Conservation (phyloP, 768 basidiomycete species). For the Collybiopsis confluens region DNA sequence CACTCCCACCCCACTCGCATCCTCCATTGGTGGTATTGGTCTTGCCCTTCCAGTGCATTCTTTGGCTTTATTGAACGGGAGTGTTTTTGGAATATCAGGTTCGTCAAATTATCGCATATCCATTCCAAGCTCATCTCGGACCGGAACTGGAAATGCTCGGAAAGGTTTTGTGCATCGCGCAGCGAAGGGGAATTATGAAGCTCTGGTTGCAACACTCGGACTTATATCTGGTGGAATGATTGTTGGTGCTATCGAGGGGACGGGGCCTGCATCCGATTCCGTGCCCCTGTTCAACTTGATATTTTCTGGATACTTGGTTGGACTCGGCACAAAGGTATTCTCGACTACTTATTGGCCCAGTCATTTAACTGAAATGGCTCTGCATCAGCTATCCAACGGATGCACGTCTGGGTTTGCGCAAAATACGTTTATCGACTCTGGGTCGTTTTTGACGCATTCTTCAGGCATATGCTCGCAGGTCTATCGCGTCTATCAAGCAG, state of each 20-base stretch:
- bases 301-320: slow-evolving; percentile 52
- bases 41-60: slow-evolving; percentile 49
- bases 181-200: slow-evolving; percentile 39
- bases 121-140: too few species aligned
- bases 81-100: slow-evolving; percentile 54
- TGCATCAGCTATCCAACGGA: slow-evolving; percentile 49
- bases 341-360: not conserved
- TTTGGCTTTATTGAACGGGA: slow-evolving; percentile 50
- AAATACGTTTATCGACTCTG: not conserved
- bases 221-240: slow-evolving; percentile 45
- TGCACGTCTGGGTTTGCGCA: slow-evolving; percentile 57
- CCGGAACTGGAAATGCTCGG: too few species aligned
- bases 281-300: slow-evolving; percentile 23
- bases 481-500: slow-evolving; percentile 51
- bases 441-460: not conserved
- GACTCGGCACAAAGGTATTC: slow-evolving; percentile 51
- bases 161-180: slow-evolving; percentile 48
- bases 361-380: not conserved
- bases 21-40: slow-evolving; percentile 52
- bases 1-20: slow-evolving; percentile 42
- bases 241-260: slow-evolving; percentile 36
- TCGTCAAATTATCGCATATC: too few species aligned
- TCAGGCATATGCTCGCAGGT: slow-evolving; percentile 63
- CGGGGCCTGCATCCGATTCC: slow-evolving; percentile 22
- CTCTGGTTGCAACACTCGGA: slow-evolving; percentile 36